These are phyloP conservation scores for Pseudodiploospora longispora DNA, from an alignment of 2,329 filamentous ascomycete genomes.

Conservation along the genomic window DNA sequence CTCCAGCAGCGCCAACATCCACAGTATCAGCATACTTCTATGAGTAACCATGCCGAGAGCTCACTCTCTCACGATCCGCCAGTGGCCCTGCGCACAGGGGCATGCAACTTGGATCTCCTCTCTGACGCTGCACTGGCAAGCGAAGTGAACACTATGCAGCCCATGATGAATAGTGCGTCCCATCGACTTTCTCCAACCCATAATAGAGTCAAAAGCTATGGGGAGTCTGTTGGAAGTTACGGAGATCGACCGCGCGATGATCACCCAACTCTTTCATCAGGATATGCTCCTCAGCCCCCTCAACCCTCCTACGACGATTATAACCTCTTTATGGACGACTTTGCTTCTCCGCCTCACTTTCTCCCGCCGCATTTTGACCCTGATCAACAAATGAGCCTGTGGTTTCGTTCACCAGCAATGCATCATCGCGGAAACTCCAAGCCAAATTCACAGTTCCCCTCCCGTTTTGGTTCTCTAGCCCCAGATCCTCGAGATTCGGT, in stretches of 20 bases:
- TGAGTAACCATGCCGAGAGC: conserved; percentile 25
- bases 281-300: conserved; percentile 22
- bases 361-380: conserved; percentile 46
- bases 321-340: conserved; percentile 52
- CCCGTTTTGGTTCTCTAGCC: conserved; percentile 45
- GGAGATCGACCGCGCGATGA: conserved; percentile 42
- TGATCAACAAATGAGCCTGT: conserved; percentile 44
- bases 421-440: conserved; percentile 36
- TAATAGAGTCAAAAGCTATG: conserved; percentile 40
- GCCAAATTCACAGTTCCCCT: conserved; percentile 44
- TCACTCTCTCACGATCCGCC: conserved; percentile 39
- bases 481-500: conserved; percentile 40
- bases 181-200: conserved; percentile 30
- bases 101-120: conserved; percentile 50
- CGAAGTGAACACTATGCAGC: conserved; percentile 44
- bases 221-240: conserved; percentile 38
- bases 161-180: conserved; percentile 38
- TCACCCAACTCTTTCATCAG: conserved; percentile 31
- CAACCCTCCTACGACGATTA: conserved; percentile 45
- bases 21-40: conserved; percentile 33
- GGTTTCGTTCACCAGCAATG: conserved; percentile 36
- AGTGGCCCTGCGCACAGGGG: conserved; percentile 35
- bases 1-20: conserved; percentile 10
- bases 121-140: conserved; percentile 54
- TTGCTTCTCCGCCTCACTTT: conserved; percentile 45